These are phyloP conservation scores for Lanmaoa rubissima DNA, from an alignment of 768 basidiomycete species.

Conservation along the genomic window DNA sequence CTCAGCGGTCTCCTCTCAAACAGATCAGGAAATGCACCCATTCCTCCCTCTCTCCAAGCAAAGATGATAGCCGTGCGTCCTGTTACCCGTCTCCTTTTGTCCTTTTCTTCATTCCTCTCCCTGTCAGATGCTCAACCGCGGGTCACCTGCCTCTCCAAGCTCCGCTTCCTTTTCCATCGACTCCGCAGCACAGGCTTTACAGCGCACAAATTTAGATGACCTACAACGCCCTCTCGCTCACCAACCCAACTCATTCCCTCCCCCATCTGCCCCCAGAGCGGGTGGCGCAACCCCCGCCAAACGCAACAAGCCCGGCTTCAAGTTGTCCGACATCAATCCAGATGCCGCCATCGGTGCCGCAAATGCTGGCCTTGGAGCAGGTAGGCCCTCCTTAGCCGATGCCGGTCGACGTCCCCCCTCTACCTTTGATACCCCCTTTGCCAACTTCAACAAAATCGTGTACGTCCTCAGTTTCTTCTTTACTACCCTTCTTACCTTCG, in stretches of 20 bases:
- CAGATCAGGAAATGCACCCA: slow-evolving; percentile 54
- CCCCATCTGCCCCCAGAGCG: slow-evolving; percentile 27
- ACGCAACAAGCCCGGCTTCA: slow-evolving; percentile 54
- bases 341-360: slow-evolving; percentile 51
- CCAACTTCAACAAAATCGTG: slow-evolving; percentile 94
- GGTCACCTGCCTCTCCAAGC: slow-evolving; percentile 25
- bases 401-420: slow-evolving; percentile 35
- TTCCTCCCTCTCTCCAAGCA: slow-evolving; percentile 87
- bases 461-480: slow-evolving; percentile 41
- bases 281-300: slow-evolving; percentile 35
- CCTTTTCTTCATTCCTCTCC: slow-evolving; percentile 18
- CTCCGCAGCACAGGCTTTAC: slow-evolving; percentile 39
- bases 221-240: slow-evolving; percentile 30
- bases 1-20: slow-evolving; percentile 44
- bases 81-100: background rate
- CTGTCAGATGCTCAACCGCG: slow-evolving; percentile 48
- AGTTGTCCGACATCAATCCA: slow-evolving; percentile 60
- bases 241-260: slow-evolving; percentile 37
- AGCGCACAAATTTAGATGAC: slow-evolving; percentile 35
- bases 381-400: slow-evolving; percentile 52
- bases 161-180: slow-evolving; percentile 37
- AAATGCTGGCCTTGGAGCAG: slow-evolving; percentile 69
- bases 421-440: slow-evolving; percentile 74
- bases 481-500: slow-evolving; percentile 1
- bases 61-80: slow-evolving; percentile 86